A percentile compares a stretch with the other conserved stretches of the same genome.
Conservation (phyloP, 306 rosid genomes). For the Styphnolobium japonicum region DNA sequence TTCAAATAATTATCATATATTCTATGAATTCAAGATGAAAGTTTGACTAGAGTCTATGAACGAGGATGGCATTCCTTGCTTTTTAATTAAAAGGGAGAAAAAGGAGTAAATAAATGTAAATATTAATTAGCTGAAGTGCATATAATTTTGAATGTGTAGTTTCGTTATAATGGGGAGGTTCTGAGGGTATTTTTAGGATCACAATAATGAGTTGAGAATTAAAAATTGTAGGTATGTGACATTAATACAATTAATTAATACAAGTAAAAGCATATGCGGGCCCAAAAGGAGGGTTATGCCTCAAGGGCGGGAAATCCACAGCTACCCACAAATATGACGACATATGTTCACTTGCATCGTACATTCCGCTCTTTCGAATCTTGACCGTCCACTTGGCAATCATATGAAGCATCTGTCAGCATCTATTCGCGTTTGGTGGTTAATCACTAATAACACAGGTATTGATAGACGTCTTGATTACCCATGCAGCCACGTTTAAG, state of each 20-base stretch:
- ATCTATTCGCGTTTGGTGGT: neutral
- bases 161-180: neutral
- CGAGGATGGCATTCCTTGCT: too few species aligned
- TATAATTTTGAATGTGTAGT: neutral
- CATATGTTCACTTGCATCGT: neutral
- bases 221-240: neutral
- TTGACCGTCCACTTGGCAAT: slow-evolving; percentile 22
- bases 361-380: neutral
- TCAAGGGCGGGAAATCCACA: slow-evolving; percentile 31
- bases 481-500: neutral
- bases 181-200: neutral
- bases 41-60: too few species aligned
- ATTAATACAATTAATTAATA: neutral
- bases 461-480: neutral
- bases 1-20: too few species aligned
- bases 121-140: too few species aligned
- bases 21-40: too few species aligned
- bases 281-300: neutral
- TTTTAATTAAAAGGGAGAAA: too few species aligned
- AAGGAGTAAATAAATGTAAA: too few species aligned
- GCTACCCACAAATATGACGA: neutral
- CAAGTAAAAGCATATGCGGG: neutral
- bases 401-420: neutral
- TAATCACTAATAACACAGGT: neutral
- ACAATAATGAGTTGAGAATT: neutral